These are phyloP conservation scores for Fusarium sp. DNA, from an alignment of 2,329 filamentous ascomycete genomes.

Conservation along the genomic window DNA sequence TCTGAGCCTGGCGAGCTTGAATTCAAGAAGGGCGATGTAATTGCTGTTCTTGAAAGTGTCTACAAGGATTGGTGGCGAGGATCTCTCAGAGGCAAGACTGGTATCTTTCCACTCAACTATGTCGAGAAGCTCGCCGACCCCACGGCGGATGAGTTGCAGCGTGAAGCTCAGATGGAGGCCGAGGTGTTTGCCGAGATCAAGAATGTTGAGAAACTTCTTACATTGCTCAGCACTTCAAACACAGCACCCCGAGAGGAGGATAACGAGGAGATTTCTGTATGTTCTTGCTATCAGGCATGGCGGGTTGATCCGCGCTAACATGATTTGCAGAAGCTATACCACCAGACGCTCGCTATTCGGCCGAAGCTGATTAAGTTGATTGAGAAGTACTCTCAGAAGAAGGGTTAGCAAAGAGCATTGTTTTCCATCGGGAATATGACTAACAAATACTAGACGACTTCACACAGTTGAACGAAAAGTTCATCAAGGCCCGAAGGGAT, in stretches of 20 bases:
- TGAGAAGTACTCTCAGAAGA: slow-evolving; percentile 99
- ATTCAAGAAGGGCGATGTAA: slow-evolving; percentile 96
- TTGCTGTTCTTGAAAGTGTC: slow-evolving; percentile 95
- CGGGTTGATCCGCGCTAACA: slow-evolving; percentile 48
- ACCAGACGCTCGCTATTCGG: slow-evolving; percentile 92
- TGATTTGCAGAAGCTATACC: slow-evolving; percentile 75
- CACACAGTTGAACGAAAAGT: slow-evolving; percentile 98
- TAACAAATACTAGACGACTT: slow-evolving; percentile 75
- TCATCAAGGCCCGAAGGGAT: slow-evolving; percentile 97
- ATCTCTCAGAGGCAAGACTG: slow-evolving; percentile 91
- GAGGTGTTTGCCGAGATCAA: slow-evolving; percentile 75
- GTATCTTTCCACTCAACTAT: slow-evolving; percentile 98
- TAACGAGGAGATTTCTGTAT: slow-evolving; percentile 93
- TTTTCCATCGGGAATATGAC: not conserved
- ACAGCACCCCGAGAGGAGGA: slow-evolving; percentile 85
- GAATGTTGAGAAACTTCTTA: slow-evolving; percentile 78
- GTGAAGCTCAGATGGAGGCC: slow-evolving; percentile 94
- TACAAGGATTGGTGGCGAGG: slow-evolving; percentile 99
- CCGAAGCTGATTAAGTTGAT: slow-evolving; percentile 98
- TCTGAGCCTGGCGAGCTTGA: slow-evolving; percentile 95
- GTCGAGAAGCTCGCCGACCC: slow-evolving; percentile 97
- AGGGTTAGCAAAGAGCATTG: slow-evolving; percentile 61
- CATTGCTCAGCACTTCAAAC: slow-evolving; percentile 88
- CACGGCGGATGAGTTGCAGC: slow-evolving; percentile 91
- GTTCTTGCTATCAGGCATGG: slow-evolving; percentile 38